Base-by-base conservation (phyloP, 352 stramenopile species). In the Phytophthora fragariae region DNA sequence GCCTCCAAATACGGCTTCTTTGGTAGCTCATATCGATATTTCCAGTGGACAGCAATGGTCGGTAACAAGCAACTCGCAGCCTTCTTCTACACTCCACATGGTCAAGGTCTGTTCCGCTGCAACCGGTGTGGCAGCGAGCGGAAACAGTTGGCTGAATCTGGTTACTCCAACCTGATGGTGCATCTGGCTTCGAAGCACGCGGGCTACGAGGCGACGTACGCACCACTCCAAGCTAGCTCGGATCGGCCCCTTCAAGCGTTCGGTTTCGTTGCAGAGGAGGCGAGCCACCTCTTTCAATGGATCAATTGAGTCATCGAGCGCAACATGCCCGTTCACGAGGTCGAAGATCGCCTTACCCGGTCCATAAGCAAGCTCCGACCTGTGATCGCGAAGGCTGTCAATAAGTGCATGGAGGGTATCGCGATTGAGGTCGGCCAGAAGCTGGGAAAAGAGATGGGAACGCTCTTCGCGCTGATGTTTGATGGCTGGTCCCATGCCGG, bases 381-480 rank as follows among this genome's bases (percentile, higher is more conserved):
- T 64, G 64, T 71, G 6, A 71, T 56, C 6, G 54, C 54, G 0
- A 60, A 54, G 31, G 19, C 64, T 21, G 29, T 31, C 29, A 31
- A 31, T 4, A 31, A 7, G 29, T 31, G 29, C 29, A 31, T 31
- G 29, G 29, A 31, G 29, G 29, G 29, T 31, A 7, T 31, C 29
- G 29, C 29, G 29, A 31, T 31, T 31, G 29, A 31, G 41, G 44
- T 70, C 44, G 63, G 27, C n/a, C 6, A 21, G 1, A 41, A 58
- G 55, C 53, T 64, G 9, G 46, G 54, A n/a, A 64, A 64, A 11
- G 54, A 62, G 44, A 29, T 70, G 17, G 41, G 44, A 39, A 35
- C 17, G 17, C 52, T 68, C 37, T 76, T 72, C 35, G 62, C 50
- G 11, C 41, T 76, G 5, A 68, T 72, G 50, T 72, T 72, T 19